Evolutionary conservation across 2,329 filamentous ascomycete species (phyloP), one percentile per base, ranked within the genome.

Genomic region (Trichoderma breve): DNA sequence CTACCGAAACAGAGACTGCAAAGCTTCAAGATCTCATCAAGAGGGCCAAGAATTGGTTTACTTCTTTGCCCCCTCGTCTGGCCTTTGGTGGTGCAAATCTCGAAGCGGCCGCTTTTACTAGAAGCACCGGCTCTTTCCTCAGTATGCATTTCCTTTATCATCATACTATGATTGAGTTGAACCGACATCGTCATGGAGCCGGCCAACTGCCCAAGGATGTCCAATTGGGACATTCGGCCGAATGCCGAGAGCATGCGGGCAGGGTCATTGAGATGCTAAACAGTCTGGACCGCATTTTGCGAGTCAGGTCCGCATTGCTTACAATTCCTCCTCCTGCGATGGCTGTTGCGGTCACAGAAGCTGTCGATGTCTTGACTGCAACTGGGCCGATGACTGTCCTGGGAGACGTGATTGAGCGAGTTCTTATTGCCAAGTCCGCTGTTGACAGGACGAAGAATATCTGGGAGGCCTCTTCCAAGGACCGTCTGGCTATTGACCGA

Each of bases 131-230:
- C 6, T 85, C 86, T 0, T 91, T 90, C 76, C 81, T 92, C 70
- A 87, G 86, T 1, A 87, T 92, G 79, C 91, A 93, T 78, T 82
- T 91, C 32, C 82, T 92, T n/a, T 91, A 91, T 78, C 87, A 91
- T 77, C 86, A 88, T 61, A 85, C 89, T 0, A 80, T 89, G 76
- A 87, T 92, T 80, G 89, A 90, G 74, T 83, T 93, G 34, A 90
- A 91, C 75, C 87, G 92, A 51, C 87, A 91, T 76, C 85, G 85
- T 14, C 83, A 84, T 11, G 80, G 82, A 14, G 76, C 75, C 6
- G 74, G 72, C 12, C 80, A 80, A 39, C 79, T 88, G 4, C 80
- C 82, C 4, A 74, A 80, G 0, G 81, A 84, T 3, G 77, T 81
- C 34, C 78, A 86, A 14, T 75, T 79, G 3, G 83, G 85, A 28